Base-by-base conservation (phyloP, 2,329 filamentous ascomycete species). In the Neoarthrinium moseri region DNA sequence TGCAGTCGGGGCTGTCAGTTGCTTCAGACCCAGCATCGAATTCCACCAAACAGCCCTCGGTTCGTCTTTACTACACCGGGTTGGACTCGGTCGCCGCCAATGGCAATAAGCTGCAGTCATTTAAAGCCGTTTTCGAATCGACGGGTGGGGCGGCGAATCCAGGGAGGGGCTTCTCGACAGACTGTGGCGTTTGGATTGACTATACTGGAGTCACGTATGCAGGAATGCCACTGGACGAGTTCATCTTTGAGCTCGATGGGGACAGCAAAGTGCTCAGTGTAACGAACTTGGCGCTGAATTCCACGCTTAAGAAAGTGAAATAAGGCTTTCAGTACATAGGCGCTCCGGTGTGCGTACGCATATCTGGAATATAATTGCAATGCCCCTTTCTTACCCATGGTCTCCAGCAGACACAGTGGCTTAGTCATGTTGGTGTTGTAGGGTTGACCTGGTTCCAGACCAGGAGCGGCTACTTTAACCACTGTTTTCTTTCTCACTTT, bases 121-220 rank as follows among this genome's bases (percentile, higher is more conserved):
- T 67, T 55, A 64, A 64, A 43, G 64, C 62, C 10, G 54, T 63
- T 3, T 66, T 67, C 39, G 62, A 67, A 46, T 59, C 65, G 24
- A 18, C 63, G 26, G 49, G 49, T 20, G 51, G 43, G 7, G 37
- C 23, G 2, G 29, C 51, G 32, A 43, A 52, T 22, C 52, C 56
- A 13, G 43, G 43, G 18, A 45, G 21, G 8, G 34, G 30, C 18
- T 59, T 56, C 22, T 55, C 55, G 2, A 59, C 58, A 2, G 56
- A 59, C 21, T 61, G 59, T 38, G 47, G 53, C 2, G 56, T 53
- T 8, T 62, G 59, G 58, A 45, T 62, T 18, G 51, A 41, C 20
- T 52, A 58, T 2, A 41, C 55, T 3, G 54, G 54, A 12, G 48
- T 59, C 13, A 56, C 49, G 40, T 62, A 61, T 22, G 59, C 55